A percentile compares a stretch with the other conserved stretches of the same genome.
These are phyloP conservation scores for Hygrophorus russula DNA, from an alignment of 768 basidiomycete genomes.

Conservation along the genomic window DNA sequence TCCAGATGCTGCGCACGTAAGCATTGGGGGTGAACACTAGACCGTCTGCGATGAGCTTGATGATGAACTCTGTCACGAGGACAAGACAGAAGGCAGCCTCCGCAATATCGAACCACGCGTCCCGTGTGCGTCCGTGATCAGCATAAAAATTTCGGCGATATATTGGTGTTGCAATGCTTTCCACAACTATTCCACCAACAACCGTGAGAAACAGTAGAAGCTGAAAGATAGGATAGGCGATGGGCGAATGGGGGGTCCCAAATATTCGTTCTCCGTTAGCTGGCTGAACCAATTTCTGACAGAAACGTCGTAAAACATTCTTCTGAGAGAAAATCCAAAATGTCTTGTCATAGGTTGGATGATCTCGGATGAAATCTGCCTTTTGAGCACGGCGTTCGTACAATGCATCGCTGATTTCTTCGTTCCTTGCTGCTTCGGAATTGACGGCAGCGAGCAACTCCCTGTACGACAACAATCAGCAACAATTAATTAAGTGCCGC, in stretches of 20 bases:
- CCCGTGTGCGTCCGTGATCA: constrained; percentile 45
- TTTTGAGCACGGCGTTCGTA: constrained; percentile 66
- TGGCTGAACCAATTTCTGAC: constrained; percentile 77
- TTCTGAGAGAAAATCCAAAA: constrained; percentile 86
- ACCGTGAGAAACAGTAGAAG: constrained; percentile 64
- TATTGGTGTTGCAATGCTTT: constrained; percentile 71
- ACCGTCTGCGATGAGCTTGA: constrained; percentile 91
- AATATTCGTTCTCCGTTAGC: constrained; percentile 81
- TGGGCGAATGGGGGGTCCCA: constrained; percentile 56
- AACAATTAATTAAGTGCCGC: background rate
- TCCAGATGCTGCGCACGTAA: constrained; percentile 88
- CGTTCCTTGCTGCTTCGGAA: constrained; percentile 33
- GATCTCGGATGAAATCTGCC: constrained; percentile 79
- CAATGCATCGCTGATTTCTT: constrained; percentile 48
- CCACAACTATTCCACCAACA: constrained; percentile 71
- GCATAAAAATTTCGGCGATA: constrained; percentile 69
- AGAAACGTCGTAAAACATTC: constrained; percentile 58
- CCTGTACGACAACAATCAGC: constrained; percentile 22
- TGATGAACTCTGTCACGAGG: constrained; percentile 71
- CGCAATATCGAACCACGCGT: constrained; percentile 81
- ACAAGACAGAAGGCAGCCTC: constrained; percentile 62
- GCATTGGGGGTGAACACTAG: constrained; percentile 87
- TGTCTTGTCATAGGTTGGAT: constrained; percentile 83
- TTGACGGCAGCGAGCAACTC: constrained; percentile 60
- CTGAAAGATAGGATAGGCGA: constrained; percentile 65